Percentiles rank a stretch among this genome's conserved stretches.
Evolutionary conservation across 768 basidiomycete species (phyloP).

Genomic region (Arthromyces matolae): DNA sequence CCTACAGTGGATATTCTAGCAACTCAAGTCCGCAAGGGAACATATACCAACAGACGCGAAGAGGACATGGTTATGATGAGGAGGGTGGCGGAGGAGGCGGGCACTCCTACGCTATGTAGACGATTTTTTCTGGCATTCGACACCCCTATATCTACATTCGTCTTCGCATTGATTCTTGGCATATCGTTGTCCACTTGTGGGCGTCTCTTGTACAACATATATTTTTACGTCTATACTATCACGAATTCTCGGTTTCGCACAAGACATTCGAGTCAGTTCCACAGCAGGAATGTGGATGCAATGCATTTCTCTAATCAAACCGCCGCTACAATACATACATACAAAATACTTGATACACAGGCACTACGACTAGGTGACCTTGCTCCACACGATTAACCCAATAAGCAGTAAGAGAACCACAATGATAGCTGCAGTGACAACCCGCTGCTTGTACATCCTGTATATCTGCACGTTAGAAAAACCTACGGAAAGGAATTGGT

Average conservation of each 20-base stretch:
- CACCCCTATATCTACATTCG: neutral
- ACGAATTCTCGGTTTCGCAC: no score
- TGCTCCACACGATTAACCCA: constrained; percentile 75
- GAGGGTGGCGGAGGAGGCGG: constrained; percentile 25
- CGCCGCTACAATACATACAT: neutral
- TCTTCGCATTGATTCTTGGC: constrained; percentile 1
- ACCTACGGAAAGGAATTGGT: constrained; percentile 25
- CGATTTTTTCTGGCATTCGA: neutral
- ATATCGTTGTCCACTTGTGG: neutral
- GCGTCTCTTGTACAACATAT: constrained; percentile 20
- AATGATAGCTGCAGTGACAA: constrained; percentile 85
- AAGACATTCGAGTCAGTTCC: no score
- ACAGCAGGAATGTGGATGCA: no score
- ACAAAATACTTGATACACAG: neutral
- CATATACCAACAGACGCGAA: constrained; percentile 16
- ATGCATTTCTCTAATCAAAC: no score
- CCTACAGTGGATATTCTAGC: constrained; percentile 20
- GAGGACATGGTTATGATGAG: constrained; percentile 30
- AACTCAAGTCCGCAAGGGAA: constrained; percentile 12
- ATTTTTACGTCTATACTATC: constrained; percentile 4
- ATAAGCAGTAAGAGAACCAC: constrained; percentile 82
- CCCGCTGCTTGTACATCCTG: constrained; percentile 97
- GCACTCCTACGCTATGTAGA: constrained; percentile 27
- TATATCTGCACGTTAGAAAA: constrained; percentile 43
- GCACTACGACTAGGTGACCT: constrained; percentile 25